Evolutionary conservation across 1,284 basidiomycete species (phyloP), one percentile per base, ranked within the genome.

Genomic region (Fistulina hepatica): DNA sequence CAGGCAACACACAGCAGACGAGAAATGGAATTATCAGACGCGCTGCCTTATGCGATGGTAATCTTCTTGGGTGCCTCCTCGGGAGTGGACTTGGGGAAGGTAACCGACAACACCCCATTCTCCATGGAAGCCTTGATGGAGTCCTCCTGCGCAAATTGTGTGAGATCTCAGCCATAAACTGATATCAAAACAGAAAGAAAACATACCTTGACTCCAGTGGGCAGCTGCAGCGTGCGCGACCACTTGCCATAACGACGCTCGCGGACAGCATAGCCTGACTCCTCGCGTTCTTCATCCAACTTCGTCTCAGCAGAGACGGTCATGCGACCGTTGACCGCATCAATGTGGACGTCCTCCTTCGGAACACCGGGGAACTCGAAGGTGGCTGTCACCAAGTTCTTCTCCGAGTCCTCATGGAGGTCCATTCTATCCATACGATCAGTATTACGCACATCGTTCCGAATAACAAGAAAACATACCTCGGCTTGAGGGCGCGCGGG

Each of bases 321-420:
- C 34, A 69, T 54, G 21, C 52, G 48, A 22, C 58, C 52, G 31
- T 61, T 57, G 37, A 61, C 56, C 5, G 67, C 44, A 22, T 62
- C 54, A 33, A 69, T 58, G 21, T 54, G 39, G 17, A 68, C 50
- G 33, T 61, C 53, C 22, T 67, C 60, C 23, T 65, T 59, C 21
- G 51, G 55, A 23, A 65, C 31, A 6, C 67, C 66, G 1, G 68
- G 66, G 4, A 71, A 50, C 47, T 71, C 65, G 44, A 70, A 59
- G 0, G 58, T 52, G 5, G 60, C 61, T 2, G 55, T 62, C 12
- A 67, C 55, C 7, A 47, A 46, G 38, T 67, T 64, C 26, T 48
- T 36, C 12, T 60, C 52, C 4, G 50, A 34, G 39, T 61, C 48
- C 42, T 63, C 60, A 31, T 51, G 41, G 7, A 54, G 42, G 36